phyloP scores from a whole-genome alignment of 495 filamentous ascomycete species.

The Penicillium goetzii region DNA sequence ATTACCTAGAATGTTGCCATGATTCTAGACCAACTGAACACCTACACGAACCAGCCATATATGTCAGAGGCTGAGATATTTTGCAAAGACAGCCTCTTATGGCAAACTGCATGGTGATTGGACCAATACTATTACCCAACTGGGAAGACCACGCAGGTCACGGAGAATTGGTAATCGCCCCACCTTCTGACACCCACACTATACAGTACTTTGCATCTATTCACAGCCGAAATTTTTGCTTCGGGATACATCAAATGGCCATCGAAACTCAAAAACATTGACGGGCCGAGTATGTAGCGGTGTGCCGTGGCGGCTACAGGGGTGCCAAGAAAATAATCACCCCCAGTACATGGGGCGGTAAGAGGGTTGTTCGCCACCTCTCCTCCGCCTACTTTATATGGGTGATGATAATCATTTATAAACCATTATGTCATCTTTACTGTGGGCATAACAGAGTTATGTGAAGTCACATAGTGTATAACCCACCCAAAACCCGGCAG shows the following conservation, averaged over 20 bases:
- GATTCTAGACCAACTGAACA: neutral
- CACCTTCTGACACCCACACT: slow-evolving; percentile 1
- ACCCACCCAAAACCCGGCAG: too few species aligned
- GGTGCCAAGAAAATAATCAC: too few species aligned
- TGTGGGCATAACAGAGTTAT: too few species aligned
- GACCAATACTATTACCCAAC: slow-evolving; percentile 4
- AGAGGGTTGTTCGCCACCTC: too few species aligned
- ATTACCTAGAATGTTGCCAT: neutral
- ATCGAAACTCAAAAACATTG: neutral
- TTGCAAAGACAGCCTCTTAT: neutral
- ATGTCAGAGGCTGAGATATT: neutral
- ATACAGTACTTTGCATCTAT: neutral
- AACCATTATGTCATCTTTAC: too few species aligned
- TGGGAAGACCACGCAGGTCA: neutral
- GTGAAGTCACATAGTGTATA: too few species aligned
- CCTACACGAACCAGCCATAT: neutral
- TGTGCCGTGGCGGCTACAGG: neutral
- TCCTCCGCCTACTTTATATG: too few species aligned
- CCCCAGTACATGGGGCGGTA: too few species aligned
- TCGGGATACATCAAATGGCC: neutral
- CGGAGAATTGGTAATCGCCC: too few species aligned
- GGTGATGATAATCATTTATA: too few species aligned
- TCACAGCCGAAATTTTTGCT: neutral
- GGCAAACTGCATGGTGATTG: neutral
- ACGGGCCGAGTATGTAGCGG: slow-evolving; percentile 2